A percentile compares a stretch with the other conserved stretches of the same genome.
These are phyloP conservation scores for Martiniozyma asiatica DNA, from an alignment of 1,139 yeast species.

Conservation along the genomic window DNA sequence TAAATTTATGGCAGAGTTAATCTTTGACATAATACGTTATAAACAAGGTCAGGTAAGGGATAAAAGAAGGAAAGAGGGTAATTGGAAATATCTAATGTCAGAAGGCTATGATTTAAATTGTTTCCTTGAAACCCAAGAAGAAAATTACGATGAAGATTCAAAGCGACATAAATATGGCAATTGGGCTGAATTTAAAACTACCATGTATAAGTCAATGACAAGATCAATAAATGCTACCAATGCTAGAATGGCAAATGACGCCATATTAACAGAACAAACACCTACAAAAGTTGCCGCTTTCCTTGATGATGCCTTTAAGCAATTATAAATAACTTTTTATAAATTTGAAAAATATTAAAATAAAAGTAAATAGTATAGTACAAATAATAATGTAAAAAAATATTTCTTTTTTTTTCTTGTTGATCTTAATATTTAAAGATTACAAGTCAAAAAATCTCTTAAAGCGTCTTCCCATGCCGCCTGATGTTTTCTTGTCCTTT, in stretches of 20 bases:
- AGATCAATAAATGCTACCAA: slow-evolving; percentile 13
- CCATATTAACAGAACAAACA: slow-evolving; percentile 3
- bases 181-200: slow-evolving; percentile 19
- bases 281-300: neutral
- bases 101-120: slow-evolving; percentile 8
- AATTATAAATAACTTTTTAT: slow-evolving; percentile 4
- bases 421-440: too few species aligned
- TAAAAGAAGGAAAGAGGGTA: slow-evolving; percentile 15
- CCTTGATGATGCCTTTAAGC: slow-evolving; percentile 4
- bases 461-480: too few species aligned
- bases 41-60: slow-evolving; percentile 13
- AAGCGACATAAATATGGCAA: too few species aligned
- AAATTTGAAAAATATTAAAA: too few species aligned
- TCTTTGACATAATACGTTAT: slow-evolving; percentile 16
- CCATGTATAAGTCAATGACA: slow-evolving; percentile 14
- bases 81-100: slow-evolving; percentile 14
- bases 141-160: slow-evolving; percentile 2
- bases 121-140: slow-evolving; percentile 9
- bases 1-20: slow-evolving; percentile 17
- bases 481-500: too few species aligned
- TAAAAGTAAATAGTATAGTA: too few species aligned
- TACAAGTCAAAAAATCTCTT: too few species aligned
- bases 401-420: too few species aligned
- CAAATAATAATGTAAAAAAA: too few species aligned
- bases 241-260: slow-evolving; percentile 8